These are phyloP conservation scores for Eucalyptus regnans DNA, from an alignment of 345 rosid species.

Conservation along the genomic window DNA sequence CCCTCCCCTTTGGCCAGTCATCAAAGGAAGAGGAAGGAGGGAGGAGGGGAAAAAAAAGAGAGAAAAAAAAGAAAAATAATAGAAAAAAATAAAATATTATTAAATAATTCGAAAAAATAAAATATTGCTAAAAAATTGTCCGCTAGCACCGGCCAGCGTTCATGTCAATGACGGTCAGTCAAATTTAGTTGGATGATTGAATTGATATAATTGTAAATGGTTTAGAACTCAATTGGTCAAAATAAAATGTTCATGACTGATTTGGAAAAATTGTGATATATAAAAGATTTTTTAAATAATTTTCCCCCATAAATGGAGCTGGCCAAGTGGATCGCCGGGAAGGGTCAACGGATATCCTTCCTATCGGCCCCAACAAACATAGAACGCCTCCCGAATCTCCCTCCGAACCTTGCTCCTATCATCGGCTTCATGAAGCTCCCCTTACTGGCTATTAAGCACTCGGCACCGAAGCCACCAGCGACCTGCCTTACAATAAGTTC, in stretches of 20 bases:
- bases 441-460: background rate
- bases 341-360: slow-evolving; percentile 2
- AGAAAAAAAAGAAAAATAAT: rapidly evolving
- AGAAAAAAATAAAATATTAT: no score
- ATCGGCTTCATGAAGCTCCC: slow-evolving; percentile 2
- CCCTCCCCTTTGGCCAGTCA: no score
- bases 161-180: rapidly evolving
- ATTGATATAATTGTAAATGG: no score
- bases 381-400: slow-evolving; percentile 2
- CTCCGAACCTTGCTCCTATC: background rate
- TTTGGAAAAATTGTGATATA: no score
- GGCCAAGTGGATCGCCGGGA: background rate
- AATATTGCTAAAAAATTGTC: no score
- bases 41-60: no score
- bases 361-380: slow-evolving; percentile 6
- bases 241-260: no score
- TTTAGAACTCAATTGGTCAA: no score
- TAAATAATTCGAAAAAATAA: no score
- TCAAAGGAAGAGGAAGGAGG: no score
- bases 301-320: background rate
- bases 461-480: slow-evolving; percentile 16
- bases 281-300: rapidly evolving
- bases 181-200: no score
- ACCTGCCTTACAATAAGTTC: slow-evolving; percentile 3
- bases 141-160: rapidly evolving